Evolutionary conservation across 1,284 basidiomycete genomes (phyloP).

Genomic region (Trametes hirsuta): DNA sequence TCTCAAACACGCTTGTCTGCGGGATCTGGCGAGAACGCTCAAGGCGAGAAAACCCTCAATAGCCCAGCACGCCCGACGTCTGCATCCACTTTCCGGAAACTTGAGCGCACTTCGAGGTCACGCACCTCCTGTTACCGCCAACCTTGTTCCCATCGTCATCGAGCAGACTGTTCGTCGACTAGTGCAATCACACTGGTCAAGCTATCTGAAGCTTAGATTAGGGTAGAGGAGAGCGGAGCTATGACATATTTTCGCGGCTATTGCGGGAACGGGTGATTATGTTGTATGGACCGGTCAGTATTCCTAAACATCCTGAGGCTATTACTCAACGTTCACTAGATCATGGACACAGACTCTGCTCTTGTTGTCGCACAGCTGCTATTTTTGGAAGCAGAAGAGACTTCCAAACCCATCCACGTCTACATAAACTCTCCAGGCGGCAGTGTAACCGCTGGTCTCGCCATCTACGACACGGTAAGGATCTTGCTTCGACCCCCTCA

Average conservation of each 20-base stretch:
- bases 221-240: slow-evolving; percentile 91
- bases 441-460: slow-evolving; percentile 90
- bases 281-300: slow-evolving; percentile 85
- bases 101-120: slow-evolving; percentile 16
- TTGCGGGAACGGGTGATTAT: slow-evolving; percentile 92
- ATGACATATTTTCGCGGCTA: slow-evolving; percentile 93
- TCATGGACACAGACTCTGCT: slow-evolving; percentile 83
- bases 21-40: not conserved
- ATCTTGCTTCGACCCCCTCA: not conserved
- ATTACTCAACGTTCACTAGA: slow-evolving; percentile 48
- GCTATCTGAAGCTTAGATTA: slow-evolving; percentile 34
- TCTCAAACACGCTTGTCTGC: slow-evolving; percentile 13
- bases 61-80: slow-evolving; percentile 32
- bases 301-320: slow-evolving; percentile 14
- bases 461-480: slow-evolving; percentile 91
- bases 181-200: not conserved
- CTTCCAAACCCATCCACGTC: slow-evolving; percentile 88
- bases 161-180: slow-evolving; percentile 75
- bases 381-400: slow-evolving; percentile 93
- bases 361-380: slow-evolving; percentile 88
- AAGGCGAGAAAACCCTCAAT: not conserved
- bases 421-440: slow-evolving; percentile 97
- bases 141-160: slow-evolving; percentile 87
- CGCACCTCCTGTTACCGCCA: slow-evolving; percentile 22
- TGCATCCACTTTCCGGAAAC: slow-evolving; percentile 40